Evolutionary conservation across 2,329 filamentous ascomycete species (phyloP).

Genomic region (Fusarium protoensiforme): DNA sequence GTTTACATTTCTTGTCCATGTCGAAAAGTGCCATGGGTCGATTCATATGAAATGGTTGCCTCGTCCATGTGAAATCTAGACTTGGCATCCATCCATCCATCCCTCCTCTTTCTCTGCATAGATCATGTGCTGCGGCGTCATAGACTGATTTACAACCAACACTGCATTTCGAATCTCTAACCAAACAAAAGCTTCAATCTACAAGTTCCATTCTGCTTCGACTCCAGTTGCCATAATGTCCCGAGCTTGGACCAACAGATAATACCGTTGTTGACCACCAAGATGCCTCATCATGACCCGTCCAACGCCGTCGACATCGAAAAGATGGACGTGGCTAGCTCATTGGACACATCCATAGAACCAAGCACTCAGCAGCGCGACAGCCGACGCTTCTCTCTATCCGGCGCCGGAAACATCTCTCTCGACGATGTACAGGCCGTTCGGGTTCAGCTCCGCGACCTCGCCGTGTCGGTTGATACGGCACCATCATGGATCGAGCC

Average conservation of each 20-base stretch:
- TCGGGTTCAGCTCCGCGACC: conserved; percentile 62
- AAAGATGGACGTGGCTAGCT: conserved; percentile 48
- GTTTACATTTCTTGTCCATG: conserved; percentile 5
- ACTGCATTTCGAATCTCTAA: background rate
- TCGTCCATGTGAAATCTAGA: background rate
- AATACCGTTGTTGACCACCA: background rate
- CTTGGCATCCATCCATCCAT: background rate
- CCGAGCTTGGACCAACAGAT: conserved; percentile 27
- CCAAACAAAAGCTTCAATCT: background rate
- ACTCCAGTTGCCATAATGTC: conserved; percentile 17
- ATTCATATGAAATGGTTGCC: background rate
- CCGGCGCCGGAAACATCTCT: conserved; percentile 52
- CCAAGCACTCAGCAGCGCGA: conserved; percentile 17
- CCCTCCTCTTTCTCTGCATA: background rate
- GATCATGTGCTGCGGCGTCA: conserved; percentile 15
- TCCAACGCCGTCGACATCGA: conserved; percentile 40
- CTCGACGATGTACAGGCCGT: conserved; percentile 67
- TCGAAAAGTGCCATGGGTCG: background rate
- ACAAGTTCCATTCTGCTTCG: background rate
- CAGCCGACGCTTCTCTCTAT: conserved; percentile 42
- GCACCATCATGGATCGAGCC: conserved; percentile 65
- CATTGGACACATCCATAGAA: conserved; percentile 46
- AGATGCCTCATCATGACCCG: conserved; percentile 24
- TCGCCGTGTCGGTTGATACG: conserved; percentile 68
- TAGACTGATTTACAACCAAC: conserved; percentile 15